phyloP scores from a whole-genome alignment of 1,284 basidiomycete species.

The Prillingera fragicola region DNA sequence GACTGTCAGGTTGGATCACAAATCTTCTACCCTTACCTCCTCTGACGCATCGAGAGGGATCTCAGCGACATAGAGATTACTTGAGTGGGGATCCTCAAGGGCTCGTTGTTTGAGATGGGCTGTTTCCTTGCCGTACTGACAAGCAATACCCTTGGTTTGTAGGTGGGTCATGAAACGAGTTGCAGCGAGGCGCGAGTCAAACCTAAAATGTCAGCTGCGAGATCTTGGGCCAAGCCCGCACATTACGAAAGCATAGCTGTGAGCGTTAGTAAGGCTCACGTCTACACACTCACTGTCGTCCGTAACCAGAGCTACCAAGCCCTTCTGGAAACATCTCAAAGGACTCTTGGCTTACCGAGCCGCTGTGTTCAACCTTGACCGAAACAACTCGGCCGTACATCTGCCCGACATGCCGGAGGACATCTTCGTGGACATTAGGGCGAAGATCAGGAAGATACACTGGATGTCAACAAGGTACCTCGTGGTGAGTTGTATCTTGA shows the following conservation, averaged over 20 bases:
- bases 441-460: conserved; percentile 31
- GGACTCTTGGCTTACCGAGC: neutral
- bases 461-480: conserved; percentile 1
- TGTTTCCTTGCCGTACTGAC: conserved; percentile 39
- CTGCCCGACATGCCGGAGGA: conserved; percentile 20
- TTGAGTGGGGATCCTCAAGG: conserved; percentile 35
- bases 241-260: conserved; percentile 34
- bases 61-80: conserved; percentile 39
- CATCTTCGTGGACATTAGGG: conserved; percentile 14
- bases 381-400: conserved; percentile 30
- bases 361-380: conserved; percentile 17
- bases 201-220: conserved; percentile 18
- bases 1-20: conserved; percentile 3
- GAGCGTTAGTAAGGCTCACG: neutral
- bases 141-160: conserved; percentile 12
- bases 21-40: conserved; percentile 21
- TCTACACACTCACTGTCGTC: conserved; percentile 1
- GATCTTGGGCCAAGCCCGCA: conserved; percentile 9
- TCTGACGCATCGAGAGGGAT: conserved; percentile 24
- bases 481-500: neutral
- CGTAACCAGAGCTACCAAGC: neutral
- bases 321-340: conserved; percentile 13
- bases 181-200: conserved; percentile 23
- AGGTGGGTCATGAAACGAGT: conserved; percentile 24
- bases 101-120: conserved; percentile 35